These are phyloP conservation scores for Penicillium glabrum DNA, from an alignment of 2,329 filamentous ascomycete genomes.

Conservation along the genomic window DNA sequence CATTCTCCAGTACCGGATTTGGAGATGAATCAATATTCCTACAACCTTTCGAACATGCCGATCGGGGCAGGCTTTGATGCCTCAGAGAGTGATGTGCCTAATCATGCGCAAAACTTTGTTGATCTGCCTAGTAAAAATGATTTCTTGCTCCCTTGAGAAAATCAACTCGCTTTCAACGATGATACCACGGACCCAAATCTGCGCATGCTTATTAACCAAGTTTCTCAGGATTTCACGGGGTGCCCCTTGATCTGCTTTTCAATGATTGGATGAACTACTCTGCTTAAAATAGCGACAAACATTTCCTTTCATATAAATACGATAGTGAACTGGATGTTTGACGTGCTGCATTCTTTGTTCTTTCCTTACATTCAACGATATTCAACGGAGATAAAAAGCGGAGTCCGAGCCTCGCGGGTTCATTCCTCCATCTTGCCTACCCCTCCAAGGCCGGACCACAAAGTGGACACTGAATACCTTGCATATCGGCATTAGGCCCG, in stretches of 20 bases:
- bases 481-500: neutral
- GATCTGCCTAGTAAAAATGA: constrained; percentile 2
- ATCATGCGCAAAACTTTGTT: neutral
- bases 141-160: neutral
- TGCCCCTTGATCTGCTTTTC: constrained; percentile 6
- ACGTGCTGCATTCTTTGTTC: too few relatives aligned
- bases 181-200: neutral
- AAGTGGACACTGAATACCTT: neutral
- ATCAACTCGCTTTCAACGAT: neutral
- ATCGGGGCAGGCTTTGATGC: neutral
- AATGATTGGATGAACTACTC: constrained; percentile 5
- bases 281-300: neutral
- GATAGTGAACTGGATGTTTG: too few relatives aligned
- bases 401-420: neutral
- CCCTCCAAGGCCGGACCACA: neutral
- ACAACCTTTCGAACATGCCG: neutral
- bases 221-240: constrained; percentile 4
- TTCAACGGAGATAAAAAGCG: neutral
- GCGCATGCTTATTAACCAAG: constrained; percentile 6
- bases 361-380: neutral
- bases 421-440: neutral
- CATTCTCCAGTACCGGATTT: neutral
- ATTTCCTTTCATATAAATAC: too few relatives aligned
- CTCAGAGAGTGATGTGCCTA: neutral
- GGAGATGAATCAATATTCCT: neutral